A percentile compares a stretch with the other conserved stretches of the same genome.
Evolutionary conservation across 805 yeast genomes (phyloP).

Genomic region (Cyberlindnera meyerae): DNA sequence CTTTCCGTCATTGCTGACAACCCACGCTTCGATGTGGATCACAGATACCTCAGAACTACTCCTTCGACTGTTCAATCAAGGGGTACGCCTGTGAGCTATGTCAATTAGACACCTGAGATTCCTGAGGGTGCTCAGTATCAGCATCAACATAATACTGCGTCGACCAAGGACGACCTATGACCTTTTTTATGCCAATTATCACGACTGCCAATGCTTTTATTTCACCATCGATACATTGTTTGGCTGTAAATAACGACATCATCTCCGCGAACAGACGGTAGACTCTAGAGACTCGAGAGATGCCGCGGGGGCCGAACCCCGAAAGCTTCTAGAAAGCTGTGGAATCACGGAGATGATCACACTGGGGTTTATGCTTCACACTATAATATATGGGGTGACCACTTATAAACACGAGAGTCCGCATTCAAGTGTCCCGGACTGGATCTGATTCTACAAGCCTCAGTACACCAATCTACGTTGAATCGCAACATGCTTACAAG

Average conservation of each 20-base stretch:
- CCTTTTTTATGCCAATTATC: too few species aligned
- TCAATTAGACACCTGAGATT: conserved; percentile 14
- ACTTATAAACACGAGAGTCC: too few species aligned
- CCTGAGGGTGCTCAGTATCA: conserved; percentile 2
- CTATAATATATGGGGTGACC: too few species aligned
- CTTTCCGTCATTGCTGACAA: conserved; percentile 22
- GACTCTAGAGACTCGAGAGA: background rate
- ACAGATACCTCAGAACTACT: conserved; percentile 23
- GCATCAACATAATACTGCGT: background rate
- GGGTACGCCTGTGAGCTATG: conserved; percentile 10
- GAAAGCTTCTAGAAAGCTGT: conserved; percentile 2
- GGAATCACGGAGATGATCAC: background rate
- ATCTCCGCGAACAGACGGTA: background rate
- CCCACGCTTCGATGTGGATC: conserved; percentile 26
- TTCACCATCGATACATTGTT: background rate
- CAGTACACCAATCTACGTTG: too few species aligned
- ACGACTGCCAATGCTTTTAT: background rate
- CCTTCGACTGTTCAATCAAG: conserved; percentile 21
- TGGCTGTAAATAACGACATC: background rate
- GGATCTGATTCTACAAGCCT: too few species aligned
- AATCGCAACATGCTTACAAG: conserved; percentile 9
- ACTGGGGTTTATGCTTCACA: too few species aligned
- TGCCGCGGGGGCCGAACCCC: too few species aligned
- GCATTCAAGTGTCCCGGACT: too few species aligned
- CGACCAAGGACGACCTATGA: too few species aligned